These are phyloP conservation scores for Phytophthora chlamydospora DNA, from an alignment of 352 stramenopile genomes.

Conservation along the genomic window DNA sequence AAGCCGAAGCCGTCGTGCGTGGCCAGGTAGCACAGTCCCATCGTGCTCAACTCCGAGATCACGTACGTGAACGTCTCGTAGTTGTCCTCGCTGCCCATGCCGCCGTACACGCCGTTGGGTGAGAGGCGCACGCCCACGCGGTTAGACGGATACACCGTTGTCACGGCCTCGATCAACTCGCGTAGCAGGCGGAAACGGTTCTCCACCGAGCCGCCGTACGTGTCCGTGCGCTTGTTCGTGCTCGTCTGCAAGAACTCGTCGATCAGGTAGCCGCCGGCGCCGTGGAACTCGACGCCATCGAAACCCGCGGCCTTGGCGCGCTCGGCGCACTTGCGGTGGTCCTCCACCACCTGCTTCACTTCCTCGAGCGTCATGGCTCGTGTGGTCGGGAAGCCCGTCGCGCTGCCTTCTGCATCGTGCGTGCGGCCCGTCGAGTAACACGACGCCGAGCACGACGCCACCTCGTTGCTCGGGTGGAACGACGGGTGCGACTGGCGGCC, in stretches of 20 bases:
- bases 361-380: slow-evolving; percentile 69
- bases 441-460: slow-evolving; percentile 59
- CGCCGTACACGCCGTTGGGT: slow-evolving; percentile 41
- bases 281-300: slow-evolving; percentile 63
- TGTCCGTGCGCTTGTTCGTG: slow-evolving; percentile 81
- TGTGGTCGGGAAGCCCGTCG: slow-evolving; percentile 43
- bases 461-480: slow-evolving; percentile 34
- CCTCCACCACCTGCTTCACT: slow-evolving; percentile 62
- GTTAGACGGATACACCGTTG: slow-evolving; percentile 28
- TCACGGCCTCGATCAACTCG: slow-evolving; percentile 67
- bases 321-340: slow-evolving; percentile 64
- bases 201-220: slow-evolving; percentile 81
- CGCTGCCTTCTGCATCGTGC: slow-evolving; percentile 34
- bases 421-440: slow-evolving; percentile 31
- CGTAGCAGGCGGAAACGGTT: slow-evolving; percentile 76
- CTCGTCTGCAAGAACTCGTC: slow-evolving; percentile 87
- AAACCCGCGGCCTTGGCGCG: slow-evolving; percentile 78
- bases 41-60: slow-evolving; percentile 34
- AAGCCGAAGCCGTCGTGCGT: slow-evolving; percentile 43
- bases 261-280: slow-evolving; percentile 90
- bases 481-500: slow-evolving; percentile 53
- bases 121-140: slow-evolving; percentile 41
- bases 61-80: slow-evolving; percentile 50
- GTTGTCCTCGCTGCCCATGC: slow-evolving; percentile 49
- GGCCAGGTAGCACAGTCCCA: slow-evolving; percentile 48